Percentiles rank a stretch among this genome's conserved stretches.
phyloP scores from a whole-genome alignment of 2,329 filamentous ascomycete species.

The Alternaria postmessia region DNA sequence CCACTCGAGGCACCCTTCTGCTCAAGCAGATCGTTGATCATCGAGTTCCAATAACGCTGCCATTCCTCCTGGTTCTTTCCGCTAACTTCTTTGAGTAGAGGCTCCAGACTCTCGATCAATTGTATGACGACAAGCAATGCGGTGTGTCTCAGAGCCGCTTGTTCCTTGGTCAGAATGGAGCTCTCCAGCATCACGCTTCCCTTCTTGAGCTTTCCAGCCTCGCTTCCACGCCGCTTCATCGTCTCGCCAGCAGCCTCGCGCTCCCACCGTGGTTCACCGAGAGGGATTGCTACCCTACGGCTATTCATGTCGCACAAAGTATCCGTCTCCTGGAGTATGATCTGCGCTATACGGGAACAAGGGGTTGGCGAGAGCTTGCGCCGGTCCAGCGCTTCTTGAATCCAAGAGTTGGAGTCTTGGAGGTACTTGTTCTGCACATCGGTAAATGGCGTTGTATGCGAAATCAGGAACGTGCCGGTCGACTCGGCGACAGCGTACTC shows the following conservation, averaged over 20 bases:
- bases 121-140: constrained; percentile 84
- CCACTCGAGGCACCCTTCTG: constrained; percentile 81
- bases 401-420: constrained; percentile 83
- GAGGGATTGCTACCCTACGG: constrained; percentile 83
- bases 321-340: constrained; percentile 82
- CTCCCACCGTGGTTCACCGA: constrained; percentile 88
- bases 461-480: constrained; percentile 83
- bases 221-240: constrained; percentile 64
- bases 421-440: constrained; percentile 82
- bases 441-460: constrained; percentile 81
- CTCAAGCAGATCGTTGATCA: constrained; percentile 84
- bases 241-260: constrained; percentile 65
- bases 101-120: constrained; percentile 85
- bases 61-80: constrained; percentile 91
- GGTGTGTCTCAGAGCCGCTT: constrained; percentile 77
- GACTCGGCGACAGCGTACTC: constrained; percentile 70
- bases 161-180: constrained; percentile 69
- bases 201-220: constrained; percentile 53
- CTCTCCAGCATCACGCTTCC: constrained; percentile 39
- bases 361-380: constrained; percentile 76
- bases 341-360: constrained; percentile 78
- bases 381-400: constrained; percentile 75
- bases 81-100: constrained; percentile 79
- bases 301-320: constrained; percentile 72
- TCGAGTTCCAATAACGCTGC: constrained; percentile 86